Evolutionary conservation across 1,139 yeast species (phyloP), one percentile per base, ranked within the genome.

Genomic region (Candida pseudoviswanathii): DNA sequence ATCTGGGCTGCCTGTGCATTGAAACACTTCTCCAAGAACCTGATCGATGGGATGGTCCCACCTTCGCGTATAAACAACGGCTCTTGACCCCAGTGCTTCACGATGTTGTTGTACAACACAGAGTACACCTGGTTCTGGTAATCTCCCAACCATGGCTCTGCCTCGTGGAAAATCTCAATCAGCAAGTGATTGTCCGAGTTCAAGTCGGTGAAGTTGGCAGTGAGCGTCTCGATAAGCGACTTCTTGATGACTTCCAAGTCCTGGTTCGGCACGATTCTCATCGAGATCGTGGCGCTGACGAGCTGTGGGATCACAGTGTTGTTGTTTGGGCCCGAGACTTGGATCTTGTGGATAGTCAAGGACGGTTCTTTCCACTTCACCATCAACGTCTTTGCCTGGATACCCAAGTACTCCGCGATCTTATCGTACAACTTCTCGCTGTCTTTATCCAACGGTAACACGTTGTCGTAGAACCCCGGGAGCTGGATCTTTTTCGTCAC

Each of bases 111-210:
- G 47, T 76, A 75, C 38, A 92, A 71, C 6, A 86, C 75, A 57
- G 80, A 76, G 65, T 89, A 94, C 1, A 92, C 89, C 39, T 77
- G 77, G 62, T 88, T 91, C 8, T 76, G 66, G 4, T 94, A 88
- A 58, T 94, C 91, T 3, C 97, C 98, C 9, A 94, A 71, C 99
- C 99, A 94, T 1, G 98, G 96, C 61, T 92, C 98, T 0, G 96
- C 96, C 61, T 87, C 94, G 60, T 90, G 91, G 55, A 85, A 77
- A 38, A 90, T 78, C 36, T 78, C 73, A 22, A 92, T 68, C 16
- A 70, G 66, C 34, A 92, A 61, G 37, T 76, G 74, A 65, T 94
- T 94, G 6, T 77, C 79, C 0, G 95, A 79, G 3, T 73, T 61
- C 43, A 90, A 67, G 7, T 63, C 60, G 1, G 55, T 51, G 47